Conservation (phyloP, 345 rosid species). For the Moringa oleifera region DNA sequence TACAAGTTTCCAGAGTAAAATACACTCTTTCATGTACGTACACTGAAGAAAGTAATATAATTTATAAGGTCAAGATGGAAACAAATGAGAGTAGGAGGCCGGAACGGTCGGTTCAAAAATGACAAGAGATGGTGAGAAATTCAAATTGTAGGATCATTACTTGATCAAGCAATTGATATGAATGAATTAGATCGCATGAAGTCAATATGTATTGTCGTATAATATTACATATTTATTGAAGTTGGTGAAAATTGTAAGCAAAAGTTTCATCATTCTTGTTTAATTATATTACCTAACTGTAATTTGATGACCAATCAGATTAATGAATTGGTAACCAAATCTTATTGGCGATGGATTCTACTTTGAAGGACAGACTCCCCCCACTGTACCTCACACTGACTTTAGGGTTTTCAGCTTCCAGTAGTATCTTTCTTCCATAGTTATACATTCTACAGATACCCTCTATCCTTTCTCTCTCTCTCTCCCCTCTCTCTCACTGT, state of each 20-base stretch:
- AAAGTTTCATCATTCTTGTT: slow-evolving; percentile 14
- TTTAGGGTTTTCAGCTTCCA: slow-evolving; percentile 21
- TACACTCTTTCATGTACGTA: no score
- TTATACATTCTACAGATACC: neutral
- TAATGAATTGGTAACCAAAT: slow-evolving; percentile 25
- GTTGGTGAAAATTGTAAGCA: slow-evolving; percentile 32
- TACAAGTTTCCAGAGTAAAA: slow-evolving; percentile 8
- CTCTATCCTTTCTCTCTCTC: no score
- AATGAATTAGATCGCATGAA: neutral
- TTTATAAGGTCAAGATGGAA: slow-evolving; percentile 1
- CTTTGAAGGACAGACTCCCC: neutral
- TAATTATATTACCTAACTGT: slow-evolving; percentile 17
- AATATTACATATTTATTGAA: slow-evolving; percentile 2
- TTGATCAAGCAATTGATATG: no score
- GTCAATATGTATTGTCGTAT: neutral
- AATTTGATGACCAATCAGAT: slow-evolving; percentile 14
- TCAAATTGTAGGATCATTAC: no score
- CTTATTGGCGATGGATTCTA: slow-evolving; percentile 16
- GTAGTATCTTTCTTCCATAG: slow-evolving; percentile 11
- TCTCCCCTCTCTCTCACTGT: no score
- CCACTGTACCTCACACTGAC: slow-evolving; percentile 8
- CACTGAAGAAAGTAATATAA: no score
- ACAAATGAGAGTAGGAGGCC: neutral
- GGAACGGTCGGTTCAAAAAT: slow-evolving; percentile 13
- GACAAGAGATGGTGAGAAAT: slow-evolving; percentile 6